A percentile compares a stretch with the other conserved stretches of the same genome.
Conservation (phyloP, 495 filamentous ascomycete genomes). For the Aspergillus cavernicola region DNA sequence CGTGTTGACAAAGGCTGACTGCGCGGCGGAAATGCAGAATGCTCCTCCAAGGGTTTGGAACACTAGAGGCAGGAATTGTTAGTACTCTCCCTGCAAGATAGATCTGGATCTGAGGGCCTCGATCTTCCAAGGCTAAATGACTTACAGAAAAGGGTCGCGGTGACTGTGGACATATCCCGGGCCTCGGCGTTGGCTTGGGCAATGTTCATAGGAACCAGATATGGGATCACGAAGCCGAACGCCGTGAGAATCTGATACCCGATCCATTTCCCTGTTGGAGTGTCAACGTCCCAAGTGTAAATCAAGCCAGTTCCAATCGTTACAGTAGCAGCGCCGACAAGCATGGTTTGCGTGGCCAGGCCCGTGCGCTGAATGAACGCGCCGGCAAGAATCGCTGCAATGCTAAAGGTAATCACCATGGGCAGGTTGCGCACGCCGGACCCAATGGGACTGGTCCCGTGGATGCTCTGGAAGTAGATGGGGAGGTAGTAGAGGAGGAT, state of each 20-base stretch:
- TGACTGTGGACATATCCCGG: background rate
- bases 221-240: background rate
- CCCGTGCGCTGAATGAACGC: constrained; percentile 52
- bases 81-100: too few relatives aligned
- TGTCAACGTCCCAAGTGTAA: constrained; percentile 47
- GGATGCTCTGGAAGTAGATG: constrained; percentile 54
- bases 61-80: background rate
- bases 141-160: background rate
- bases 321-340: constrained; percentile 48
- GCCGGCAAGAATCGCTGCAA: constrained; percentile 39
- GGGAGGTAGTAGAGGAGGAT: constrained; percentile 36
- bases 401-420: constrained; percentile 27
- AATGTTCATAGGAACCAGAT: background rate
- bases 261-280: constrained; percentile 46
- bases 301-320: constrained; percentile 64
- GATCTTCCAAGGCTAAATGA: background rate
- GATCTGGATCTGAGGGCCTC: too few relatives aligned
- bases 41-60: background rate
- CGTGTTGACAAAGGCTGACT: background rate
- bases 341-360: constrained; percentile 66
- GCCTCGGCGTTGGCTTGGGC: background rate
- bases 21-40: background rate
- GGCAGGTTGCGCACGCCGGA: constrained; percentile 51
- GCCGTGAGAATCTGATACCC: constrained; percentile 7
- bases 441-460: constrained; percentile 55